Evolutionary conservation across 768 basidiomycete genomes (phyloP).

Genomic region (Termitomyces sp.): DNA sequence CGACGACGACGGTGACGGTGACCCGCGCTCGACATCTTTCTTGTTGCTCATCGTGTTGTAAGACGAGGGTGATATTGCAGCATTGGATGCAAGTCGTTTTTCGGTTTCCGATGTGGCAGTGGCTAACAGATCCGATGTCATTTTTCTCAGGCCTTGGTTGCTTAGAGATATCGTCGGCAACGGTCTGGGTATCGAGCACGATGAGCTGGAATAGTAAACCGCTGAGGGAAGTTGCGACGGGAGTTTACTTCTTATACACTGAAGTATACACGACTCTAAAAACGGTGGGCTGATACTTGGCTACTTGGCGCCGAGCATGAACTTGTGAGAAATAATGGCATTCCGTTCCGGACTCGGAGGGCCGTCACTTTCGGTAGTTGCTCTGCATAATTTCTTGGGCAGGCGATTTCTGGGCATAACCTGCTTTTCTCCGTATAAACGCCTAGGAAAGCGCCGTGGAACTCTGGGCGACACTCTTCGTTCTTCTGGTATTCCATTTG

Average conservation of each 20-base stretch:
- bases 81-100: neutral
- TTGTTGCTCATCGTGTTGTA: conserved; percentile 6
- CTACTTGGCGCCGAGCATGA: neutral
- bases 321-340: neutral
- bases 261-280: neutral
- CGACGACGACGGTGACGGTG: neutral
- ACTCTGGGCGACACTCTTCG: neutral
- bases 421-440: neutral
- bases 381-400: neutral
- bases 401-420: neutral
- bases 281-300: neutral
- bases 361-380: neutral
- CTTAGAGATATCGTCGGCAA: neutral
- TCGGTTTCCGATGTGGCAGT: neutral
- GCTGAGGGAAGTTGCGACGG: neutral
- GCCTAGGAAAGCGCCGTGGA: neutral
- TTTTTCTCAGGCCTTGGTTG: neutral
- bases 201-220: neutral
- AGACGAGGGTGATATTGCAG: neutral
- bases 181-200: neutral
- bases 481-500: neutral
- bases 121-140: neutral
- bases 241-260: neutral
- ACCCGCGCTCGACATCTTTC: conserved; percentile 9
- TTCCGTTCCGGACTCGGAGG: conserved; percentile 1